Evolutionary conservation across 192 early-diverging fungal genomes (phyloP).

Genomic region (Paraglomus occultum): DNA sequence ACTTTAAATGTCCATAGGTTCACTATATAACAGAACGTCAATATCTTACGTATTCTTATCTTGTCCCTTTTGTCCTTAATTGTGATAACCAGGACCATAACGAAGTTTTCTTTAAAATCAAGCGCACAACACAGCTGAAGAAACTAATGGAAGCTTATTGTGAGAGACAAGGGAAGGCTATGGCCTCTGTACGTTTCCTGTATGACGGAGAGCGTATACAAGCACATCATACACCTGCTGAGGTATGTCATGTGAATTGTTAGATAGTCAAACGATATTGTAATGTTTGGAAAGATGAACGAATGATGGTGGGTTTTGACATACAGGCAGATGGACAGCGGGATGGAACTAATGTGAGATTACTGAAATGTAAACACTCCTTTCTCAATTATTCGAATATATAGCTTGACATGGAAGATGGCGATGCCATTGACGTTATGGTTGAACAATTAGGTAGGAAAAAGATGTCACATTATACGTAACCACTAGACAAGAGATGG

Average conservation of each 20-base stretch:
- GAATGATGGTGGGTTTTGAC: background rate
- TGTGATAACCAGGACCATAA: constrained; percentile 61
- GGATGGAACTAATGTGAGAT: background rate
- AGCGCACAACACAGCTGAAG: constrained; percentile 82
- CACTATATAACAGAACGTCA: background rate
- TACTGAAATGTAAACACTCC: background rate
- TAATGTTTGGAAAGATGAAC: background rate
- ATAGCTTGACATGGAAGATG: constrained; percentile 93
- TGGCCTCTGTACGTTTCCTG: constrained; percentile 82
- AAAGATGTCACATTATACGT: constrained; percentile 39
- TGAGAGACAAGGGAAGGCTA: constrained; percentile 77
- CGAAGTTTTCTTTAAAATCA: constrained; percentile 95
- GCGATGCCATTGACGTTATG: constrained; percentile 92
- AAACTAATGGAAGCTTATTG: constrained; percentile 96
- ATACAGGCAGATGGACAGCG: background rate
- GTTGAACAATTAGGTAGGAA: constrained; percentile 83
- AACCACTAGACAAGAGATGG: too few species aligned
- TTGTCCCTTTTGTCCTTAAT: background rate
- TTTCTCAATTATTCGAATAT: constrained; percentile 5
- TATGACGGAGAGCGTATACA: constrained; percentile 88
- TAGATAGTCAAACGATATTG: background rate
- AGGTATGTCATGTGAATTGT: constrained; percentile 52
- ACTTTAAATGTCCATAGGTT: constrained; percentile 10
- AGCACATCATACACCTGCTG: constrained; percentile 77
- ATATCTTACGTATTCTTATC: constrained; percentile 16